A percentile compares a stretch with the other conserved stretches of the same genome.
Evolutionary conservation across 148 eudicot species (phyloP).

Genomic region (Fagopyrum homotropicum): DNA sequence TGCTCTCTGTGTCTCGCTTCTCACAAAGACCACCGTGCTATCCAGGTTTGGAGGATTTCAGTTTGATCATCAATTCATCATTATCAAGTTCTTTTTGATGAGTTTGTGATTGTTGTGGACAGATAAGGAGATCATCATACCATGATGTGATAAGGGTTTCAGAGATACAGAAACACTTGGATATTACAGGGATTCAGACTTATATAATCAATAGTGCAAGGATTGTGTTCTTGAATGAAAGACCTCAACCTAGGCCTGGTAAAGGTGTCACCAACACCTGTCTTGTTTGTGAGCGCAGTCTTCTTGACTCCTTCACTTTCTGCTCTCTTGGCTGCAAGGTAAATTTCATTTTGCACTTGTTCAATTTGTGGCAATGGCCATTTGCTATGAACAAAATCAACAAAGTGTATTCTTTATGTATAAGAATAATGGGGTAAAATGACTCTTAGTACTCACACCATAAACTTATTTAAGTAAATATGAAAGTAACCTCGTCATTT

Average conservation of each 20-base stretch:
- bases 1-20: slow-evolving; percentile 39
- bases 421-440: too few relatives aligned
- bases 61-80: not conserved
- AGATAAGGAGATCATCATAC: slow-evolving; percentile 50
- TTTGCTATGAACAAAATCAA: too few relatives aligned
- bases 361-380: too few relatives aligned
- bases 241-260: slow-evolving; percentile 42
- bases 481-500: too few relatives aligned
- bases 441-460: too few relatives aligned
- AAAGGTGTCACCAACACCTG: slow-evolving; percentile 42
- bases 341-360: not conserved
- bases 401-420: too few relatives aligned
- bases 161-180: slow-evolving; percentile 43
- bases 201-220: slow-evolving; percentile 43
- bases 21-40: slow-evolving; percentile 35
- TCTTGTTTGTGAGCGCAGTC: slow-evolving; percentile 39
- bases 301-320: slow-evolving; percentile 44
- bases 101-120: not conserved
- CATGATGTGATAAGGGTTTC: slow-evolving; percentile 46
- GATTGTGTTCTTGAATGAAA: slow-evolving; percentile 38
- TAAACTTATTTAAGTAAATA: too few relatives aligned
- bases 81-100: not conserved
- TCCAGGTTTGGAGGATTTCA: slow-evolving; percentile 27
- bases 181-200: slow-evolving; percentile 43
- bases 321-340: slow-evolving; percentile 68